These are phyloP conservation scores for Fagopyrum esculentum DNA, from an alignment of 148 eudicot species.

Conservation along the genomic window DNA sequence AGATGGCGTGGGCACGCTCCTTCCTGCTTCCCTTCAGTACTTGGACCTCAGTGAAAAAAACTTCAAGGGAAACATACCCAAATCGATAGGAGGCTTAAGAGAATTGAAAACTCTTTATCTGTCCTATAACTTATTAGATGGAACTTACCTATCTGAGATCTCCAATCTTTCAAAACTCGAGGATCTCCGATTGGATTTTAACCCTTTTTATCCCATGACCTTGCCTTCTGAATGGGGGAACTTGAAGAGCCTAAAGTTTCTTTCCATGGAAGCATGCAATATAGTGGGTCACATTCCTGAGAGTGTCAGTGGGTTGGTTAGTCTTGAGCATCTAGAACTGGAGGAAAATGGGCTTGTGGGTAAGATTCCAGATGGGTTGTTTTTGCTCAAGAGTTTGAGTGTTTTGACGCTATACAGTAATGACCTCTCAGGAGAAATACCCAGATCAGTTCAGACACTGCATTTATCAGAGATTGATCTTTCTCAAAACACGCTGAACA, in stretches of 20 bases:
- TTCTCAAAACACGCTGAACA: constrained; percentile 31
- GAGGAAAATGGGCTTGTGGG: constrained; percentile 35
- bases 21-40: constrained; percentile 29
- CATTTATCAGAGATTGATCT: constrained; percentile 36
- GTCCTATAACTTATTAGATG: constrained; percentile 38
- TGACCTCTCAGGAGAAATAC: constrained; percentile 45
- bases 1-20: constrained; percentile 36
- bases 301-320: constrained; percentile 31
- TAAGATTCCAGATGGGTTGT: constrained; percentile 52
- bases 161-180: constrained; percentile 42
- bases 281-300: constrained; percentile 51
- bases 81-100: constrained; percentile 37
- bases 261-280: constrained; percentile 36
- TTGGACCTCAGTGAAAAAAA: constrained; percentile 50
- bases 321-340: constrained; percentile 49
- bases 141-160: constrained; percentile 44
- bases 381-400: constrained; percentile 47
- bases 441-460: constrained; percentile 29
- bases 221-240: constrained; percentile 48
- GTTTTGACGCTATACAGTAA: constrained; percentile 36
- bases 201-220: constrained; percentile 23
- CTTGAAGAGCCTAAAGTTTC: constrained; percentile 23
- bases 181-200: constrained; percentile 23
- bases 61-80: constrained; percentile 61
- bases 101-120: constrained; percentile 27